Conservation (phyloP, 225 moss, liverwort and hornwort genomes). For the Pseudisothecium myosuroides region DNA sequence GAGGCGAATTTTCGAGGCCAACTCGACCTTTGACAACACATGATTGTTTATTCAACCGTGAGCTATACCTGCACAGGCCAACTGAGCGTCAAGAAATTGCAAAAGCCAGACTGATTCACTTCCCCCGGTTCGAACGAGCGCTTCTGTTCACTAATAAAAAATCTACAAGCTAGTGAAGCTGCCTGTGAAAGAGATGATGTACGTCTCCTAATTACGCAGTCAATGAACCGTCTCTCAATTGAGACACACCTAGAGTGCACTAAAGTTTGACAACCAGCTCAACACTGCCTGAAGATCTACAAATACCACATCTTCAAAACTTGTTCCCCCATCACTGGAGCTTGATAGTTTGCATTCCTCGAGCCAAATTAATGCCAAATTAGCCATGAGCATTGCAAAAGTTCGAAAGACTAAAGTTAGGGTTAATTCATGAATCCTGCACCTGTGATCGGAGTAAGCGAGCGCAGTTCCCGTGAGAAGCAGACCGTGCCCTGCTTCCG, state of each 20-base stretch:
- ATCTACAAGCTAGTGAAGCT: neutral
- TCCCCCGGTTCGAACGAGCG: neutral
- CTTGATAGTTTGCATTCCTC: neutral
- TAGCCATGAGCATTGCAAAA: neutral
- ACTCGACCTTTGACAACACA: neutral
- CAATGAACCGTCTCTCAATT: neutral
- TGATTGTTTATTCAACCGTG: conserved; percentile 5
- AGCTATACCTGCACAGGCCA: conserved; percentile 6
- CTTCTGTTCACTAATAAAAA: neutral
- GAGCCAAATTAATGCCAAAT: neutral
- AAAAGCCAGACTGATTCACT: neutral
- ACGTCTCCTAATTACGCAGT: neutral
- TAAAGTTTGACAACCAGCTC: neutral
- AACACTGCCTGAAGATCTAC: neutral
- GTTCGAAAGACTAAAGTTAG: neutral
- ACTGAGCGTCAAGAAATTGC: conserved; percentile 1
- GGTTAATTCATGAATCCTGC: neutral
- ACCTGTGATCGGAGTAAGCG: conserved; percentile 15
- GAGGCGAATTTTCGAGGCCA: neutral
- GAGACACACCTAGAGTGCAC: neutral
- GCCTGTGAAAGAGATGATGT: neutral
- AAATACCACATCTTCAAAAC: neutral
- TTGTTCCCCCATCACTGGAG: neutral
- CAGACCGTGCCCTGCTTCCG: conserved; percentile 17
- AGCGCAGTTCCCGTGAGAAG: conserved; percentile 5